phyloP scores from a whole-genome alignment of 768 basidiomycete species.

The Leccinum disarticulatum region DNA sequence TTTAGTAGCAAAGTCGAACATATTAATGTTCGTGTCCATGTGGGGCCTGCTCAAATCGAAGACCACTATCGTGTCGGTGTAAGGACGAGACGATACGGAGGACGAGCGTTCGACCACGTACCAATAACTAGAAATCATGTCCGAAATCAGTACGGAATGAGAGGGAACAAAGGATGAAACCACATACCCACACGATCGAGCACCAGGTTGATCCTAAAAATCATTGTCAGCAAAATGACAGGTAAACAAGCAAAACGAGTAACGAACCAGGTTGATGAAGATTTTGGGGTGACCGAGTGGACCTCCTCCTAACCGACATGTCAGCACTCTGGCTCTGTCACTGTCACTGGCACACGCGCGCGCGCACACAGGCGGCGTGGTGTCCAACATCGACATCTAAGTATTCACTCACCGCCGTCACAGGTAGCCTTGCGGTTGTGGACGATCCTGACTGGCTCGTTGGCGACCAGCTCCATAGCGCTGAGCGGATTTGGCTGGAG shows the following conservation, averaged over 20 bases:
- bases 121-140: constrained; percentile 45
- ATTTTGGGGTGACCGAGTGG: constrained; percentile 96
- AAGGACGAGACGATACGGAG: not conserved
- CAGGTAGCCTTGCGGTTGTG: constrained; percentile 85
- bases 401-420: constrained; percentile 81
- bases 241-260: not conserved
- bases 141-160: constrained; percentile 5
- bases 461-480: constrained; percentile 85
- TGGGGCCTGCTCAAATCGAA: constrained; percentile 84
- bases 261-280: constrained; percentile 87
- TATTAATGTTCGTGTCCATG: constrained; percentile 52
- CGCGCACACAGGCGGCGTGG: not conserved
- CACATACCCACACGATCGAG: constrained; percentile 85
- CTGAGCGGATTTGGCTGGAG: constrained; percentile 87
- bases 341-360: not conserved
- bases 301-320: constrained; percentile 68
- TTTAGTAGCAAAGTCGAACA: not conserved
- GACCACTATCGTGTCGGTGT: constrained; percentile 53
- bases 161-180: constrained; percentile 18
- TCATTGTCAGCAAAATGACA: constrained; percentile 4
- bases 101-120: constrained; percentile 26
- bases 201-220: constrained; percentile 79
- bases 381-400: not conserved
- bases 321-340: constrained; percentile 13
- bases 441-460: constrained; percentile 84